Base-by-base conservation (phyloP, 495 filamentous ascomycete genomes). In the Talaromyces nanjingensis region DNA sequence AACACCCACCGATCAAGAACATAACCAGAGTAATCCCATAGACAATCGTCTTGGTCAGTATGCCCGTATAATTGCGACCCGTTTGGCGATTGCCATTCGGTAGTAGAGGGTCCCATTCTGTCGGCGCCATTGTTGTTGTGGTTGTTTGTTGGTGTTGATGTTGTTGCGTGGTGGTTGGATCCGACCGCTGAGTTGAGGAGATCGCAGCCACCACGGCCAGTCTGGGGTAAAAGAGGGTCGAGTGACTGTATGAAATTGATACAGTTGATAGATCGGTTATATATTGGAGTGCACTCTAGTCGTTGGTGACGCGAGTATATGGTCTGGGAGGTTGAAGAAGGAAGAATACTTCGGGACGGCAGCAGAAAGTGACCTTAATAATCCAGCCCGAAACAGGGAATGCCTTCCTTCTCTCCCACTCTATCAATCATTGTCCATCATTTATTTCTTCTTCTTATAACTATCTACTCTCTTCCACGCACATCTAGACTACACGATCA, bases 1-100 rank as follows among this genome's bases (percentile, higher is more conserved):
- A 70, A 65, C 54, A 79, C 83, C 69, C 76, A 90, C 87, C 81
- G 60, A 79, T 84, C 33, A 87, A 71, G 68, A 89, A 84, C 59
- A 82, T 74, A 20, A 85, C 71, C 58, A 89, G 69, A 20, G 85
- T 83, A 57, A 76, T 76, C 60, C 69, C 71, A 72, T 89, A 89
- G 67, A 90, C 83, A 60, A 81, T 80, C 12, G 77, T 80, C 57
- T 79, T 81, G 14, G 79, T 81, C 0, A 80, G 63, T 56, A 80
- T 76, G 0, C 79, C 79, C 1, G 77, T 81, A 64, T 81, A 81
- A 39, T 81, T 81, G 29, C 74, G 71, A 59, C 79, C 77, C 7
- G 45, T 52, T 20, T 49, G 25, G 42, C 34, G 34, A 45, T 16
- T 29, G 4, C 20, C 20, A 42, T 53, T 49, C 7, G 60, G 76